These are phyloP conservation scores for Cocos nucifera DNA, from an alignment of 176 grass and related monocot genomes.

Conservation along the genomic window DNA sequence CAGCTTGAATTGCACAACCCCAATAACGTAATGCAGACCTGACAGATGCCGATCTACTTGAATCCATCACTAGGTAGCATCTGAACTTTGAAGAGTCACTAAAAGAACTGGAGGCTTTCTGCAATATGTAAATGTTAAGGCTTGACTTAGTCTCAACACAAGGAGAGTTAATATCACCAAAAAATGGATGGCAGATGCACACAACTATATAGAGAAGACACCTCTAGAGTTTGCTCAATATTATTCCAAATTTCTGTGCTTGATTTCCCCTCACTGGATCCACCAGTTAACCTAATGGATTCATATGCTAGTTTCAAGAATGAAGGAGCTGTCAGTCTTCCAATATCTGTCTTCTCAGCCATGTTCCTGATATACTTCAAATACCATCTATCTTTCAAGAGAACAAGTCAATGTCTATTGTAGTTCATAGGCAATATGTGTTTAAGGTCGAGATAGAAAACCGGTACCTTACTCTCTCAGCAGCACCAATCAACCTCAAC, in stretches of 20 bases:
- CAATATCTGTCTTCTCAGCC: conserved; percentile 89
- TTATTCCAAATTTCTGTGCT: conserved; percentile 85
- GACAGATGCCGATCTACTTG: conserved; percentile 31
- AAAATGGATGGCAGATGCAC: conserved; percentile 5
- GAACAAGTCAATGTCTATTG: conserved; percentile 12
- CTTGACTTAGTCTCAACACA: neutral
- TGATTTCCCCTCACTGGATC: conserved; percentile 52
- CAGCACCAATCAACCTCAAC: conserved; percentile 57
- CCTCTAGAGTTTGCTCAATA: conserved; percentile 64
- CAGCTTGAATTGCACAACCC: conserved; percentile 95
- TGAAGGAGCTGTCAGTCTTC: conserved; percentile 79
- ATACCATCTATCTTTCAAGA: conserved; percentile 59
- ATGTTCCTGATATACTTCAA: conserved; percentile 65
- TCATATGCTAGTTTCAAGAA: conserved; percentile 76
- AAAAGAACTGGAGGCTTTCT: conserved; percentile 54
- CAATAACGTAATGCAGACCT: conserved; percentile 72
- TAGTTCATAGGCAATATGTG: conserved; percentile 1
- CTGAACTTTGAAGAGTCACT: conserved; percentile 60
- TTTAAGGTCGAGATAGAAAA: neutral
- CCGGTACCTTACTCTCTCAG: conserved; percentile 72
- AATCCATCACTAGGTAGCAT: conserved; percentile 79
- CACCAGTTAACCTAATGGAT: conserved; percentile 43
- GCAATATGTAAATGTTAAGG: conserved; percentile 22
- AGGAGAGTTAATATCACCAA: neutral
- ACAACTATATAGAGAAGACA: conserved; percentile 3